Percentiles rank a stretch among this genome's conserved stretches.
phyloP scores from a whole-genome alignment of 176 grass and related monocot genomes.

The Avena insularis region DNA sequence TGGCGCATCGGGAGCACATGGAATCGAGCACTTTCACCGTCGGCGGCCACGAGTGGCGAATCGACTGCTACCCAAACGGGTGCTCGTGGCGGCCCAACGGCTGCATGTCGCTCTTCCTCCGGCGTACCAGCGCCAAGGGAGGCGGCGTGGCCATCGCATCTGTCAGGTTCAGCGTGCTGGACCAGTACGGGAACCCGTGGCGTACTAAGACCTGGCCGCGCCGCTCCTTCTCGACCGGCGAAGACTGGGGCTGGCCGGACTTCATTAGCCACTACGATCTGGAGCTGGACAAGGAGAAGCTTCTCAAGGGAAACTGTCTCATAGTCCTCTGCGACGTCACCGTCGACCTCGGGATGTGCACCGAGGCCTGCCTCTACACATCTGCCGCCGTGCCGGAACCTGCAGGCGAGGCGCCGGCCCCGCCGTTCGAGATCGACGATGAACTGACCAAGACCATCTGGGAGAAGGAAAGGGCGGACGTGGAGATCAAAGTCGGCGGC shows the following conservation, averaged over 20 bases:
- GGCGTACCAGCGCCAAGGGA: background rate
- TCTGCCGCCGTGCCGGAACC: background rate
- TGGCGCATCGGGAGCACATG: background rate
- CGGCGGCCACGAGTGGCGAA: conserved; percentile 15
- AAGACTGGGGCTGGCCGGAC: conserved; percentile 9
- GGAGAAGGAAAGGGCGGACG: background rate
- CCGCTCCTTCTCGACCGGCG: conserved; percentile 8
- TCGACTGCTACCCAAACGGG: conserved; percentile 21
- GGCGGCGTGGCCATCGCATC: background rate
- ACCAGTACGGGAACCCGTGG: conserved; percentile 5
- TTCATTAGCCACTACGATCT: background rate
- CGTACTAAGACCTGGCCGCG: background rate
- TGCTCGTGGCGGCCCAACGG: background rate
- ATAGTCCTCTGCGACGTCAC: background rate
- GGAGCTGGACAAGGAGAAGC: background rate
- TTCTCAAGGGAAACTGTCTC: background rate
- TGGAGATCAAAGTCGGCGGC: conserved; percentile 9
- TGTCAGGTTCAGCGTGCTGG: conserved; percentile 12
- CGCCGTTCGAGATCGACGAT: conserved; percentile 1
- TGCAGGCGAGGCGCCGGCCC: background rate
- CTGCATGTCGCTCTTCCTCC: conserved; percentile 13
- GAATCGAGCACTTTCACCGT: background rate
- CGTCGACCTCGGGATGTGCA: conserved; percentile 6
- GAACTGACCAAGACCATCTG: background rate
- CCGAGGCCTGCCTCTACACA: background rate